These are phyloP conservation scores for Ophiostoma tasmaniense DNA, from an alignment of 2,329 filamentous ascomycete species.

Conservation along the genomic window DNA sequence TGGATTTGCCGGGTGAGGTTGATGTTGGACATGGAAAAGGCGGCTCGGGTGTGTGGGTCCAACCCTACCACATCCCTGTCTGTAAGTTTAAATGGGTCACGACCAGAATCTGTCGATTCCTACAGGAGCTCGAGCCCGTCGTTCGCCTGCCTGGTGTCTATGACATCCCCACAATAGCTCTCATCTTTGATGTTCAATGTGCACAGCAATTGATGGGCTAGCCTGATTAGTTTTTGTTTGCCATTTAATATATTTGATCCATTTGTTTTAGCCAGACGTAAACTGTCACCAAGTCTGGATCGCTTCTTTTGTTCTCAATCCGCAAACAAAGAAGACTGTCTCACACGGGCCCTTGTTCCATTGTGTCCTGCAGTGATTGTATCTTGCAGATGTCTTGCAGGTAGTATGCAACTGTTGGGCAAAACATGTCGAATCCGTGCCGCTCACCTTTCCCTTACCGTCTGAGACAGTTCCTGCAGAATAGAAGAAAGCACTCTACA, in stretches of 20 bases:
- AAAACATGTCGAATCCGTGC: neutral
- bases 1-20: neutral
- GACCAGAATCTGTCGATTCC: neutral
- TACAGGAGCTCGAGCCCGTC: too few relatives aligned
- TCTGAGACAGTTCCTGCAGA: neutral
- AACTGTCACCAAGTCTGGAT: neutral
- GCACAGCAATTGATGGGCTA: neutral
- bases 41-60: neutral
- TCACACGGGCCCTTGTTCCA: neutral
- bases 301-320: neutral
- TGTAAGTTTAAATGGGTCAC: neutral
- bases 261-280: neutral
- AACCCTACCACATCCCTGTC: neutral
- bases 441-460: neutral
- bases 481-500: neutral
- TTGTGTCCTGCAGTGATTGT: neutral
- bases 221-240: neutral
- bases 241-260: neutral
- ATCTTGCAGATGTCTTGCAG: neutral
- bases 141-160: neutral
- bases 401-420: too few relatives aligned
- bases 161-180: neutral
- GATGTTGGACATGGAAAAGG: neutral
- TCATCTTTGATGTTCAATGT: neutral
- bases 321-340: conserved; percentile 1